Evolutionary conservation across 768 basidiomycete genomes (phyloP), one percentile per base, ranked within the genome.

Genomic region (Calocera viscosa): DNA sequence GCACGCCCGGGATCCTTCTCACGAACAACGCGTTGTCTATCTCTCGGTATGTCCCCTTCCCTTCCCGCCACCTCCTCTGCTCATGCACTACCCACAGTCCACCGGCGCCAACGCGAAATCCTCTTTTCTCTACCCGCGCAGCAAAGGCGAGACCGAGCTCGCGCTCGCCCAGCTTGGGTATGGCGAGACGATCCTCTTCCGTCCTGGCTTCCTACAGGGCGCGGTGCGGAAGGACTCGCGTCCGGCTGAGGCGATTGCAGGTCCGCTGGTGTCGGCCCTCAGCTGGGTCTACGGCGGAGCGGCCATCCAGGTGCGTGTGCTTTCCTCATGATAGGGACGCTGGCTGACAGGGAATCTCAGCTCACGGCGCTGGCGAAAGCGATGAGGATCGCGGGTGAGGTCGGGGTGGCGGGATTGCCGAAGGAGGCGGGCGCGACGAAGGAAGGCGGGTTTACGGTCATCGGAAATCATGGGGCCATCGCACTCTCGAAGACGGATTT

Each of bases 101-200:
- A 28, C 8, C 0, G 80, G 81, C 12, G 84, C 88, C 26, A 75
- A 83, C 71, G 66, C 83, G 0, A 76, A 75, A 0, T 83, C 86
- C 2, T 69, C 65, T 0, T 79, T 85, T 70, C 74, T 88, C 17
- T 89, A 89, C 67, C 26, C 76, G 1, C 89, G 86, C 80, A 85
- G 83, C 71, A 90, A 91, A 75, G 90, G 88, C 17, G 75, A 84
- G 33, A 91, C 90, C 0, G 91, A 91, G 73, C 77, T 82, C 53
- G 86, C 77, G 0, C 78, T 92, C 22, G 86, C 88, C 0, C 75
- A 75, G 2, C 75, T 91, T 3, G 89, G 88, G 11, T 91, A 91
- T 73, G 72, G 77, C 14, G 88, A 91, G 65, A 84, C 84, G 0
- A 83, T 91, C 68, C 72, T 89, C 60, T 86, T 90, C 74, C 82